Evolutionary conservation across 768 basidiomycete genomes (phyloP).

Genomic region (Boletus rufocinnamomeus): DNA sequence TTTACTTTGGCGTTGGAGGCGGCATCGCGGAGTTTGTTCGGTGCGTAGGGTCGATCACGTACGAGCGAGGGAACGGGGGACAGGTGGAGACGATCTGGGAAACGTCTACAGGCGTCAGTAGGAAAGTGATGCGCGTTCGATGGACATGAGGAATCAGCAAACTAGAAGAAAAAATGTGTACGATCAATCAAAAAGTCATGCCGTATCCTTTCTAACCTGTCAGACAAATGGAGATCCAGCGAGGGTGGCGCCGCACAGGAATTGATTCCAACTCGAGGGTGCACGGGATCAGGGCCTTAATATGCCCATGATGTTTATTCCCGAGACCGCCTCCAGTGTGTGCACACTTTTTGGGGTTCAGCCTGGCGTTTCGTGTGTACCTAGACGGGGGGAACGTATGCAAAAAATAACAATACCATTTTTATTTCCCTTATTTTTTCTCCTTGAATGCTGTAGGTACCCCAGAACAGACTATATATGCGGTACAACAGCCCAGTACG

Average conservation of each 20-base stretch:
- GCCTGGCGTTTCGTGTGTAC: neutral
- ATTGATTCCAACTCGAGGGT: neutral
- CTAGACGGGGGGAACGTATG: neutral
- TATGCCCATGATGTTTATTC: neutral
- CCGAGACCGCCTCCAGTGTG: neutral
- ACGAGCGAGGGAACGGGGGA: slow-evolving; percentile 31
- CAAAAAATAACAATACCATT: neutral
- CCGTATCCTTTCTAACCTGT: neutral
- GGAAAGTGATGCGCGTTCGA: slow-evolving; percentile 63
- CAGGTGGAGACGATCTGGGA: slow-evolving; percentile 65
- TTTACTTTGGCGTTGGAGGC: slow-evolving; percentile 96
- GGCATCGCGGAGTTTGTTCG: slow-evolving; percentile 75
- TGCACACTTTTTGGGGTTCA: neutral
- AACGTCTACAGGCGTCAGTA: slow-evolving; percentile 64
- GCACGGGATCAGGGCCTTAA: neutral
- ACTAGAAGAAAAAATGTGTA: neutral
- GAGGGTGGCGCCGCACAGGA: neutral
- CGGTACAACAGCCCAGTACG: neutral
- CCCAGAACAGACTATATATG: neutral
- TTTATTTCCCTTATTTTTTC: neutral
- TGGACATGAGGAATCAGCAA: slow-evolving; percentile 41
- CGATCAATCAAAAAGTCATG: neutral
- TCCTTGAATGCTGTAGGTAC: too few species aligned
- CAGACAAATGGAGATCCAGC: neutral
- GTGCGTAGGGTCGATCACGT: slow-evolving; percentile 38